Evolutionary conservation across 2,329 filamentous ascomycete species (phyloP).

Genomic region (Nectriaceae sp.): DNA sequence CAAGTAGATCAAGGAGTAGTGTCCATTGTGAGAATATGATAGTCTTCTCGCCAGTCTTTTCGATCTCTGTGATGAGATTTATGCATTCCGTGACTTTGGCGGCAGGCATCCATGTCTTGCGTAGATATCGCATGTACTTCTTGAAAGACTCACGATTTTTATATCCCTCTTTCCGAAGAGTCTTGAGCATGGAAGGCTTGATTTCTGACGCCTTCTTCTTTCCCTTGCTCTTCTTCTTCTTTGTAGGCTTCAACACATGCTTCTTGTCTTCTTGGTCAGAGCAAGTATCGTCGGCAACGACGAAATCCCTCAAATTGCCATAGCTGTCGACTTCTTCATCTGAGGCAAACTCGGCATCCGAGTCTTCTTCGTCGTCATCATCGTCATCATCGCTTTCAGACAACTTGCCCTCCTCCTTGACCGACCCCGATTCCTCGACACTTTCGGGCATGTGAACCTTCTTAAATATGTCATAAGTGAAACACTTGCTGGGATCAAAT

Average conservation of each 20-base stretch:
- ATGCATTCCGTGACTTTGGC: slow-evolving; percentile 83
- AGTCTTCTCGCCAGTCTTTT: slow-evolving; percentile 65
- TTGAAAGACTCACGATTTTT: slow-evolving; percentile 66
- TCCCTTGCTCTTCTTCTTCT: slow-evolving; percentile 37
- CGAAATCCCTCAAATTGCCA: slow-evolving; percentile 6
- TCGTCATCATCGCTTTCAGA: slow-evolving; percentile 30
- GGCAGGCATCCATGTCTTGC: slow-evolving; percentile 71
- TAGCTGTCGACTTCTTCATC: slow-evolving; percentile 28
- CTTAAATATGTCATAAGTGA: slow-evolving; percentile 74
- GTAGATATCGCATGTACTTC: slow-evolving; percentile 69
- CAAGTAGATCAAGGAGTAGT: slow-evolving; percentile 70
- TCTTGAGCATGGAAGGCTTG: slow-evolving; percentile 58
- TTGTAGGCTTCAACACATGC: slow-evolving; percentile 15
- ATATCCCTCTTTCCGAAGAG: slow-evolving; percentile 65
- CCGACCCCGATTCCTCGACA: slow-evolving; percentile 40
- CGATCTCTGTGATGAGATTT: slow-evolving; percentile 69
- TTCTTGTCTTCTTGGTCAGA: slow-evolving; percentile 18
- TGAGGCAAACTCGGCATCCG: slow-evolving; percentile 23
- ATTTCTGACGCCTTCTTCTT: slow-evolving; percentile 46
- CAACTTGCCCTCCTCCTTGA: slow-evolving; percentile 34
- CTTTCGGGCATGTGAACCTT: slow-evolving; percentile 70
- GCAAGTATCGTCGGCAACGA: slow-evolving; percentile 33
- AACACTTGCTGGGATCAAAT: slow-evolving; percentile 69
- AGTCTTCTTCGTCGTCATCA: slow-evolving; percentile 22
- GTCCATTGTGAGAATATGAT: slow-evolving; percentile 83